Percentiles rank a stretch among this genome's conserved stretches.
These are phyloP conservation scores for Blastocystis sp. DNA, from an alignment of 352 stramenopile species.

Conservation along the genomic window DNA sequence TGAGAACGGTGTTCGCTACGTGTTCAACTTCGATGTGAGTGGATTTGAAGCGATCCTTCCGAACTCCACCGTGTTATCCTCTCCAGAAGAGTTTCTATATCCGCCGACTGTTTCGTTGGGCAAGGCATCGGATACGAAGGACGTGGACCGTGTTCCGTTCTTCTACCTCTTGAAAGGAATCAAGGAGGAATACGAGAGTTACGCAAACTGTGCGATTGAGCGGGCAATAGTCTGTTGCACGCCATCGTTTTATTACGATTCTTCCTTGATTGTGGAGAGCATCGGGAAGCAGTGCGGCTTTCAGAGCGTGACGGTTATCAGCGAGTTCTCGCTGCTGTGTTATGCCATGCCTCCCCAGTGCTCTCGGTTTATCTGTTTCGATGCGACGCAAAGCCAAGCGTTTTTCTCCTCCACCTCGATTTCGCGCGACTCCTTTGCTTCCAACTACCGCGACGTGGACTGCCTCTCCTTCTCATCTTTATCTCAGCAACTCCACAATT, in stretches of 20 bases:
- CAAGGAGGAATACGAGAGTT: background rate
- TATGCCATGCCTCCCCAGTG: background rate
- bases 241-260: background rate
- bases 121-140: no score
- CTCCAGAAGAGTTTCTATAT: constrained; percentile 20
- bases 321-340: constrained; percentile 4
- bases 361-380: constrained; percentile 3
- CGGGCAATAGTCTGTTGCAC: constrained; percentile 24
- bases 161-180: constrained; percentile 14
- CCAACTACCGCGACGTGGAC: background rate
- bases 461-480: background rate
- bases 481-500: background rate
- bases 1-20: background rate
- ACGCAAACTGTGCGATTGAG: background rate
- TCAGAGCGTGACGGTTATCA: background rate
- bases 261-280: constrained; percentile 23
- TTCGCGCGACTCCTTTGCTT: background rate
- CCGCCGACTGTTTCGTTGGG: background rate
- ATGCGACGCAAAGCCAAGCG: background rate
- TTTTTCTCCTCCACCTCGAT: background rate
- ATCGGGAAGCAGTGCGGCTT: constrained; percentile 5
- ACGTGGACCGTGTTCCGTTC: constrained; percentile 1
- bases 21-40: constrained; percentile 21
- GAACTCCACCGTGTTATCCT: constrained; percentile 20
- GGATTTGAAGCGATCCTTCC: constrained; percentile 4